Evolutionary conservation across 2,329 filamentous ascomycete genomes (phyloP).

Genomic region (Coleophoma eucalyptorum): DNA sequence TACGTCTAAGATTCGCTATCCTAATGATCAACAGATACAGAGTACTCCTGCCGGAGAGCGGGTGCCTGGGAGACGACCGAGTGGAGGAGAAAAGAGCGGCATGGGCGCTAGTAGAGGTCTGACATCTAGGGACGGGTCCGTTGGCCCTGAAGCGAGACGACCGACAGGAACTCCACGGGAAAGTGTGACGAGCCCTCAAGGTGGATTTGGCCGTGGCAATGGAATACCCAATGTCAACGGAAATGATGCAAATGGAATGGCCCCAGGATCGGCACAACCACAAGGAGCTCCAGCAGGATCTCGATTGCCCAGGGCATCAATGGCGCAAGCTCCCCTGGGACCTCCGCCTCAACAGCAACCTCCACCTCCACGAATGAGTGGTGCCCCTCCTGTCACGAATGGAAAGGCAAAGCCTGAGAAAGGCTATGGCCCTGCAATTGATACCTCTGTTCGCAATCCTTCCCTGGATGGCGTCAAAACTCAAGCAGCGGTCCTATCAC

Average conservation of each 20-base stretch:
- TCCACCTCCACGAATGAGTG: slow-evolving; percentile 41
- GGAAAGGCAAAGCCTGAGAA: slow-evolving; percentile 21
- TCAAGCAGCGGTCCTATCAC: slow-evolving; percentile 31
- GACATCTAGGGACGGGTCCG: slow-evolving; percentile 22
- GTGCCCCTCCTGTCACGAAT: slow-evolving; percentile 10
- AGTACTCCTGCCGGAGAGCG: slow-evolving; percentile 34
- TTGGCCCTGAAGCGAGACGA: slow-evolving; percentile 40
- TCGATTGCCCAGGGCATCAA: slow-evolving; percentile 54
- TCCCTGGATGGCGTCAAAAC: slow-evolving; percentile 39
- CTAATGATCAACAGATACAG: slow-evolving; percentile 59
- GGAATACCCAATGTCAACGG: slow-evolving; percentile 31
- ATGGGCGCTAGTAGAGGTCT: slow-evolving; percentile 20
- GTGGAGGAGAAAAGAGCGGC: slow-evolving; percentile 35
- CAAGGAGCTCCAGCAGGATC: slow-evolving; percentile 37
- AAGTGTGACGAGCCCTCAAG: slow-evolving; percentile 36
- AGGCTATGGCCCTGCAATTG: slow-evolving; percentile 23
- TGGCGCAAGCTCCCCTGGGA: slow-evolving; percentile 55
- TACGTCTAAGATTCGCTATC: slow-evolving; percentile 94
- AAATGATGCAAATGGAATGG: slow-evolving; percentile 27
- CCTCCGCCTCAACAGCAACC: slow-evolving; percentile 63
- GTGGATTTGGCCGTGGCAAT: slow-evolving; percentile 23
- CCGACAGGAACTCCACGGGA: slow-evolving; percentile 36
- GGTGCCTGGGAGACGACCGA: slow-evolving; percentile 33
- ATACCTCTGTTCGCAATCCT: slow-evolving; percentile 31
- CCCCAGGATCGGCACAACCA: slow-evolving; percentile 25